Evolutionary conservation across 2,329 filamentous ascomycete species (phyloP).

Genomic region (Penicillium sp.): DNA sequence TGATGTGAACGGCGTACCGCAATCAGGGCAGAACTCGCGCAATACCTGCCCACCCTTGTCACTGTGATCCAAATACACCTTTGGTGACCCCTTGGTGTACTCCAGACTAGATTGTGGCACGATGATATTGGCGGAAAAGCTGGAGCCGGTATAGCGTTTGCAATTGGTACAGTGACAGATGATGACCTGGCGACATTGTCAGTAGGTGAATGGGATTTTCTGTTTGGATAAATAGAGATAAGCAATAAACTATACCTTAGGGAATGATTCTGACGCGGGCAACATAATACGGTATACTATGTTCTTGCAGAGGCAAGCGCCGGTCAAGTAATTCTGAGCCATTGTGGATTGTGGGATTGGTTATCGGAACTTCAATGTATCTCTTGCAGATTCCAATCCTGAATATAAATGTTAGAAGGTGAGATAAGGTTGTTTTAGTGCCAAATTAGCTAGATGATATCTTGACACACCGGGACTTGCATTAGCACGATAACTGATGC

Average conservation of each 20-base stretch:
- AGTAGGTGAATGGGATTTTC: background rate
- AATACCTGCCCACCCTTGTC: background rate
- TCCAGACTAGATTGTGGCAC: background rate
- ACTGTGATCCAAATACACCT: background rate
- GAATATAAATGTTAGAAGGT: background rate
- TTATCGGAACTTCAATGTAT: background rate
- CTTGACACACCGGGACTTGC: background rate
- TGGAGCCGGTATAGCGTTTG: background rate
- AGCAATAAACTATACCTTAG: background rate
- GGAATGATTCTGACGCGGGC: background rate
- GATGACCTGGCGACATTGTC: background rate
- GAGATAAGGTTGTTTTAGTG: background rate
- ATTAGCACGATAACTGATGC: background rate
- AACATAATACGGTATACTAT: background rate
- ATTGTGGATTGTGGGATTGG: background rate
- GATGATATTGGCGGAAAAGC: background rate
- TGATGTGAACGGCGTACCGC: background rate
- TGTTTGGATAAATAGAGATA: background rate
- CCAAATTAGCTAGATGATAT: background rate
- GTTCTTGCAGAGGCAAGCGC: background rate
- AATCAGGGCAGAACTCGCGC: background rate
- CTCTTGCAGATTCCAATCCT: background rate
- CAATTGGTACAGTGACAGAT: background rate
- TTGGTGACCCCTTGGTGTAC: background rate
- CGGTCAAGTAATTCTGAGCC: background rate